Conservation (phyloP, 495 filamentous ascomycete genomes). For the Penicillium psychrofluorescens region DNA sequence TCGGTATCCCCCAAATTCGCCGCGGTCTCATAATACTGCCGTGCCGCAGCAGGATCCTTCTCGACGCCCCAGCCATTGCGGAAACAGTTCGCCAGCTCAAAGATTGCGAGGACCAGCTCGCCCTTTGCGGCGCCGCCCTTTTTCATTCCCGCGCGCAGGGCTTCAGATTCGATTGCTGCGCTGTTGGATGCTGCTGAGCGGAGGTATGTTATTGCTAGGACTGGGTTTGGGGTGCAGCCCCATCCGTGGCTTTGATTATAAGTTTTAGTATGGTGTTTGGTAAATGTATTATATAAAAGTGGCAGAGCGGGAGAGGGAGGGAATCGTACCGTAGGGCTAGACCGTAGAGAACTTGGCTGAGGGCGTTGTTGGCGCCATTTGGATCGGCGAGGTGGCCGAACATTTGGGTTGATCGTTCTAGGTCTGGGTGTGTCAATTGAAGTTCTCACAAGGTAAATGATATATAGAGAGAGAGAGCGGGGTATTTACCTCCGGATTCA, state of each 20-base stretch:
- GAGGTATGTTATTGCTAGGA: conserved; percentile 72
- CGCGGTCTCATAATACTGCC: conserved; percentile 93
- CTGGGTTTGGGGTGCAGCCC: conserved; percentile 70
- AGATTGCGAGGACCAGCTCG: conserved; percentile 95
- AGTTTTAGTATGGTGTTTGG: background rate
- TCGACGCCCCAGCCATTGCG: conserved; percentile 91
- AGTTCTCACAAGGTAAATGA: background rate
- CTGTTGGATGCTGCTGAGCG: conserved; percentile 87
- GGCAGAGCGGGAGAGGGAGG: background rate
- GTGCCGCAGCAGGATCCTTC: conserved; percentile 82
- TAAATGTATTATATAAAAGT: background rate
- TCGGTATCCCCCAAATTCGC: conserved; percentile 94
- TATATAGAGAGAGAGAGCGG: background rate
- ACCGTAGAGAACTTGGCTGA: conserved; percentile 94
- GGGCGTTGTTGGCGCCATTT: conserved; percentile 77
- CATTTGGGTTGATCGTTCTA: conserved; percentile 71
- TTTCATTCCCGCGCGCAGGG: conserved; percentile 77
- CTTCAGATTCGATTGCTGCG: conserved; percentile 74
- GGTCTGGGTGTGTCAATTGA: conserved; percentile 19
- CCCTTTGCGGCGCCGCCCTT: conserved; percentile 94
- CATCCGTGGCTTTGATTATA: conserved; percentile 70
- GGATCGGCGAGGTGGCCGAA: conserved; percentile 85
- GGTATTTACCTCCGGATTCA: conserved; percentile 59
- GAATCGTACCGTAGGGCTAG: conserved; percentile 70
- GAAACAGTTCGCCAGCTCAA: conserved; percentile 89